phyloP scores from a whole-genome alignment of 306 rosid genomes.

The Leucaena leucocephala region DNA sequence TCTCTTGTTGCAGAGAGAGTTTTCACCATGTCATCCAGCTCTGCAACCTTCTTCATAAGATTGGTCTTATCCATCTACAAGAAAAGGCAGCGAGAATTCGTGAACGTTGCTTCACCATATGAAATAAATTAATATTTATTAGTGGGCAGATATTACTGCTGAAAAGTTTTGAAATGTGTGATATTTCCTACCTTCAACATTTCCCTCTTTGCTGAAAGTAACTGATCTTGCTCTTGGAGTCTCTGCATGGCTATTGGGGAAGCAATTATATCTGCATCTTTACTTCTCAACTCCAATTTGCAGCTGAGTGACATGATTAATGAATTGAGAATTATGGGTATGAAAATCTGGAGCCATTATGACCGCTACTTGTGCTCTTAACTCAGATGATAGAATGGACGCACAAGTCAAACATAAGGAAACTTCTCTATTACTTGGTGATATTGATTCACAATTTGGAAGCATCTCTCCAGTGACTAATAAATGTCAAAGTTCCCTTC shows the following conservation, averaged over 20 bases:
- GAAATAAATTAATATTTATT: background rate
- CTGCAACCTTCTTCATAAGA: constrained; percentile 64
- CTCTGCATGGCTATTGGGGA: constrained; percentile 61
- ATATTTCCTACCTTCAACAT: constrained; percentile 67
- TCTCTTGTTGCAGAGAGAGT: constrained; percentile 50
- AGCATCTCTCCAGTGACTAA: constrained; percentile 21
- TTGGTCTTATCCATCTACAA: constrained; percentile 78
- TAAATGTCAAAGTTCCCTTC: background rate
- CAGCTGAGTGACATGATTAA: constrained; percentile 55
- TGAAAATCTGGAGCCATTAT: constrained; percentile 7
- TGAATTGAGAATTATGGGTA: constrained; percentile 25
- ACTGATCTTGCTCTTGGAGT: constrained; percentile 79
- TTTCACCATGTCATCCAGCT: constrained; percentile 80
- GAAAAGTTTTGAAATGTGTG: constrained; percentile 7
- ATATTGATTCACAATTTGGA: background rate
- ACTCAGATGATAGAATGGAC: background rate
- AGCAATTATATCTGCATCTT: constrained; percentile 61
- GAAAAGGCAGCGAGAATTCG: constrained; percentile 34
- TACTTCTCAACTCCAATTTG: constrained; percentile 55
- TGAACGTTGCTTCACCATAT: constrained; percentile 1
- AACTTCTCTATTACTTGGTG: background rate
- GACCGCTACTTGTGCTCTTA: constrained; percentile 12
- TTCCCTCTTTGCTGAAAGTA: constrained; percentile 87
- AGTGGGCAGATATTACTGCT: background rate
- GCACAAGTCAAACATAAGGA: background rate